Conservation (phyloP, 164 flowering plant genomes). For the Liquidambar formosana region DNA sequence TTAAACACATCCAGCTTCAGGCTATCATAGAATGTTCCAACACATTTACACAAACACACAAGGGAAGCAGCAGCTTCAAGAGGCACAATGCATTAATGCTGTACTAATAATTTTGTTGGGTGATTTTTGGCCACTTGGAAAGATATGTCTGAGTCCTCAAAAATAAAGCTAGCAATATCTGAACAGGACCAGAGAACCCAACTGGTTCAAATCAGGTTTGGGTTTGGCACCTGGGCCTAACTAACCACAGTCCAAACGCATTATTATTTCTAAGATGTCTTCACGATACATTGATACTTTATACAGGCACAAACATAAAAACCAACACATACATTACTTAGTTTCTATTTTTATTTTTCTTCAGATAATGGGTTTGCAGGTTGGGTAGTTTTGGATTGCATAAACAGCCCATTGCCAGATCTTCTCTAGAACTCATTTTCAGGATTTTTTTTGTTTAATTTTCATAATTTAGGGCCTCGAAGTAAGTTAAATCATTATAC, state of each 20-base stretch:
- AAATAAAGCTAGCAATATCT: neutral
- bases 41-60: neutral
- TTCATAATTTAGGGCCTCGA: neutral
- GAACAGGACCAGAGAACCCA: neutral
- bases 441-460: neutral
- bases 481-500: neutral
- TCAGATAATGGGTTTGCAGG: neutral
- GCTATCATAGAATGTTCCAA: neutral
- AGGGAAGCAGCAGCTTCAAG: neutral
- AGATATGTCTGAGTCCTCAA: neutral
- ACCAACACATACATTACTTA: too few species aligned
- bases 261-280: too few species aligned
- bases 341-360: neutral
- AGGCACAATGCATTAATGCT: neutral
- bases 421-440: neutral
- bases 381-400: neutral
- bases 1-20: conserved; percentile 31
- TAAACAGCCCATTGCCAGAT: neutral
- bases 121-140: neutral
- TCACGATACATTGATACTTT: too few species aligned
- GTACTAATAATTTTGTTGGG: neutral
- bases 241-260: neutral
- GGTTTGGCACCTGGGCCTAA: neutral
- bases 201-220: neutral
- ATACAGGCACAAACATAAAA: too few species aligned